These are phyloP conservation scores for Phytopythium cucurbitacearum DNA, from an alignment of 352 stramenopile genomes.

Conservation along the genomic window DNA sequence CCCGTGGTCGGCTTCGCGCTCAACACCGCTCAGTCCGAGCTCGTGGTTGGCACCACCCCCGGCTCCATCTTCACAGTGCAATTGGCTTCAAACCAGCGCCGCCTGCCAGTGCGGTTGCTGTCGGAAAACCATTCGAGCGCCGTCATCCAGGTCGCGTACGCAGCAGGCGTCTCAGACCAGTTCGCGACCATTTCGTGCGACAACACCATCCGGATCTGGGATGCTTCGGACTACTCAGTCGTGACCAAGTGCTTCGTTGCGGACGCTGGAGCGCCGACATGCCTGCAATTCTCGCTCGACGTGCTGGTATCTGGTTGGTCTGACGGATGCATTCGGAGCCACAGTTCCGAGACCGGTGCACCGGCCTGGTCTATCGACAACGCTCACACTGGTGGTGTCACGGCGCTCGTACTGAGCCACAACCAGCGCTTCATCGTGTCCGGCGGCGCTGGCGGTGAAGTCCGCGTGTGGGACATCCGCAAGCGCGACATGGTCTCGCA, in stretches of 20 bases:
- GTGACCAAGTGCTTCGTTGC: conserved; percentile 45
- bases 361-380: conserved; percentile 88
- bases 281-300: conserved; percentile 83
- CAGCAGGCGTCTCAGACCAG: conserved; percentile 67
- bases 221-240: conserved; percentile 84
- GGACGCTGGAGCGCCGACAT: conserved; percentile 62
- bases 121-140: conserved; percentile 78
- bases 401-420: conserved; percentile 85
- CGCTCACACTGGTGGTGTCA: conserved; percentile 87
- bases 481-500: conserved; percentile 88
- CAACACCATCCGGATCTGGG: conserved; percentile 88
- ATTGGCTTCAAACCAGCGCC: conserved; percentile 23
- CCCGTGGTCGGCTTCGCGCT: conserved; percentile 51
- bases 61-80: conserved; percentile 75
- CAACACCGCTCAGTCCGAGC: conserved; percentile 51
- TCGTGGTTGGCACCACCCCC: conserved; percentile 71
- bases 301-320: conserved; percentile 89
- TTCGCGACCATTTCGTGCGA: conserved; percentile 89
- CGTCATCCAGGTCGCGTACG: conserved; percentile 81
- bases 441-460: conserved; percentile 77
- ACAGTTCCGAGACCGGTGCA: conserved; percentile 81
- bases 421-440: conserved; percentile 89
- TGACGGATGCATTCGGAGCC: conserved; percentile 85
- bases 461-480: conserved; percentile 92
- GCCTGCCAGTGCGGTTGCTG: conserved; percentile 20